A percentile compares a stretch with the other conserved stretches of the same genome.
Evolutionary conservation across 306 rosid species (phyloP).

Genomic region (Abrus precatorius): DNA sequence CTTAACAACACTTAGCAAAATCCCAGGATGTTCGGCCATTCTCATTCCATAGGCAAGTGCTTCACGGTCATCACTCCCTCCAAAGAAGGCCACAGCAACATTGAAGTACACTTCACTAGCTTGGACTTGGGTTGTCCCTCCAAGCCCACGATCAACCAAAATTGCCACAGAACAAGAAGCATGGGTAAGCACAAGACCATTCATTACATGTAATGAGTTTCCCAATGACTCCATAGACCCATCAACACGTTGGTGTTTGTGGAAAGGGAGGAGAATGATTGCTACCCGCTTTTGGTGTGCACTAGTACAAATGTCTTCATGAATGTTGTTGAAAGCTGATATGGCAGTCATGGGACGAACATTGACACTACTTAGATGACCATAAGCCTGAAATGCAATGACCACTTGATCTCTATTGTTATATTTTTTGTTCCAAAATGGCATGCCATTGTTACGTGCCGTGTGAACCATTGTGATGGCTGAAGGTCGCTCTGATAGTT

Average conservation of each 20-base stretch:
- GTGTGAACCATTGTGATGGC: conserved; percentile 83
- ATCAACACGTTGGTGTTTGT: conserved; percentile 65
- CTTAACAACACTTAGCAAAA: conserved; percentile 54
- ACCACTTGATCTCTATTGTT: conserved; percentile 62
- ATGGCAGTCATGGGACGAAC: conserved; percentile 81
- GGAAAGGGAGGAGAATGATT: conserved; percentile 68
- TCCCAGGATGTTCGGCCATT: conserved; percentile 78
- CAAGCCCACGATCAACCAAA: conserved; percentile 74
- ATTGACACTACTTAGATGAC: conserved; percentile 62
- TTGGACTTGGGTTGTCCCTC: conserved; percentile 70
- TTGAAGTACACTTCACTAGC: conserved; percentile 68
- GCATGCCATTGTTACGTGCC: conserved; percentile 72
- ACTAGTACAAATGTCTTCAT: conserved; percentile 77
- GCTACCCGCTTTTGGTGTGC: conserved; percentile 71
- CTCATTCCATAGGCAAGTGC: conserved; percentile 76
- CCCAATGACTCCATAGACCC: conserved; percentile 73
- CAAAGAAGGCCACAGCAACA: conserved; percentile 60
- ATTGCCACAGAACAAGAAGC: conserved; percentile 80
- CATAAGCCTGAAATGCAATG: conserved; percentile 73
- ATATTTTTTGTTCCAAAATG: conserved; percentile 69
- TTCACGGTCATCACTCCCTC: conserved; percentile 74
- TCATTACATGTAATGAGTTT: conserved; percentile 47
- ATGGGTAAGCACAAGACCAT: conserved; percentile 61
- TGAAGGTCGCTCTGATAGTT: conserved; percentile 78
- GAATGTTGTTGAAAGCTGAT: conserved; percentile 66